Percentiles rank a stretch among this genome's conserved stretches.
Conservation (phyloP, 805 yeast genomes). For the Danielia oregonensis region DNA sequence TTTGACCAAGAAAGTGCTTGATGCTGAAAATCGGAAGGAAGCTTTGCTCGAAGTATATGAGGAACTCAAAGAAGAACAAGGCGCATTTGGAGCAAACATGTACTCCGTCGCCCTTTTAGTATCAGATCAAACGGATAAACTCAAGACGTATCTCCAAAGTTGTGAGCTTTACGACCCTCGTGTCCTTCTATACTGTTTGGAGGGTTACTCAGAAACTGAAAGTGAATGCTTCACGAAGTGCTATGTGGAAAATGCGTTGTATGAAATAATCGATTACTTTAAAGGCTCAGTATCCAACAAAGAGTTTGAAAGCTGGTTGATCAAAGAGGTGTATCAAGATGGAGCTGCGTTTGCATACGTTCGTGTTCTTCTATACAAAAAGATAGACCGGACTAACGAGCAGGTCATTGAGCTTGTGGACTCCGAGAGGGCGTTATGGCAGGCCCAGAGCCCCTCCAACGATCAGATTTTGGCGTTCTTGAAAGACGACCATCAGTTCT, state of each 20-base stretch:
- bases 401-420: conserved; percentile 4
- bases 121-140: not conserved
- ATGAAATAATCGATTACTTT: too few species aligned
- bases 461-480: conserved; percentile 12
- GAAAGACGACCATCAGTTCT: not conserved
- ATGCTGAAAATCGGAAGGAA: not conserved
- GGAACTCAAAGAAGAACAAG: too few species aligned
- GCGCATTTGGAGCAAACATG: too few species aligned
- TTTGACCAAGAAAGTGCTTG: too few species aligned
- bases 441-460: conserved; percentile 8
- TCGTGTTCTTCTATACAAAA: conserved; percentile 7
- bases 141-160: not conserved
- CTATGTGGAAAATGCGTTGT: too few species aligned
- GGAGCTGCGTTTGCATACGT: conserved; percentile 1
- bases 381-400: not conserved
- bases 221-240: conserved; percentile 5
- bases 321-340: conserved; percentile 4
- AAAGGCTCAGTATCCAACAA: too few species aligned
- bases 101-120: too few species aligned
- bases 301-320: conserved; percentile 9
- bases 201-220: not conserved
- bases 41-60: not conserved
- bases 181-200: conserved; percentile 6
- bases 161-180: conserved; percentile 12
- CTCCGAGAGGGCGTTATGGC: conserved; percentile 10